Evolutionary conservation across 768 basidiomycete genomes (phyloP).

Genomic region (Calocybe indica): DNA sequence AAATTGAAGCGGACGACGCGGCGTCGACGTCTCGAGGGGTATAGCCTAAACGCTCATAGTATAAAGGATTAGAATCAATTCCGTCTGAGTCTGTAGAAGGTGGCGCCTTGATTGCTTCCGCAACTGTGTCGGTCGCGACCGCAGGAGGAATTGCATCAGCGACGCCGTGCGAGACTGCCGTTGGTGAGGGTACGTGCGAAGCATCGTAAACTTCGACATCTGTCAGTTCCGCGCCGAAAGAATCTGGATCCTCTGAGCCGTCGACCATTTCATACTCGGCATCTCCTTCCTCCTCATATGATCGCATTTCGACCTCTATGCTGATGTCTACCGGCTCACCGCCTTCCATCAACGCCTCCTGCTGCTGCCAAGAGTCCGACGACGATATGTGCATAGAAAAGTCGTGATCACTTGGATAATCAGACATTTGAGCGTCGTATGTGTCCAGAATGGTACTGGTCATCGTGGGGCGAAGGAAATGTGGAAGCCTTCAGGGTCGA

Average conservation of each 20-base stretch:
- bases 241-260: constrained; percentile 24
- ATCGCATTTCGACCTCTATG: constrained; percentile 66
- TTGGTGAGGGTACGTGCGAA: constrained; percentile 23
- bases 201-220: constrained; percentile 48
- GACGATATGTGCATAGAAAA: constrained; percentile 50
- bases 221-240: constrained; percentile 24
- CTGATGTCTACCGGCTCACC: constrained; percentile 32
- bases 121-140: background rate
- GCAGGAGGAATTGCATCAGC: constrained; percentile 5
- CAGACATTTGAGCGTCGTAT: constrained; percentile 61
- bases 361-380: constrained; percentile 46
- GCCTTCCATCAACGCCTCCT: constrained; percentile 57
- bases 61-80: no score
- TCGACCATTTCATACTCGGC: constrained; percentile 56
- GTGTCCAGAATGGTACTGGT: constrained; percentile 41
- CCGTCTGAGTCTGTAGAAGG: no score
- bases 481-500: background rate
- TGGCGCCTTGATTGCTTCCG: background rate
- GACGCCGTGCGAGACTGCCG: constrained; percentile 4
- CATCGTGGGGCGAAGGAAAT: constrained; percentile 19
- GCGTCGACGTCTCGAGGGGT: no score
- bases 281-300: constrained; percentile 36
- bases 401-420: constrained; percentile 52
- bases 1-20: no score
- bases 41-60: no score